phyloP scores from a whole-genome alignment of 768 basidiomycete species.

The Russula dissimulans region DNA sequence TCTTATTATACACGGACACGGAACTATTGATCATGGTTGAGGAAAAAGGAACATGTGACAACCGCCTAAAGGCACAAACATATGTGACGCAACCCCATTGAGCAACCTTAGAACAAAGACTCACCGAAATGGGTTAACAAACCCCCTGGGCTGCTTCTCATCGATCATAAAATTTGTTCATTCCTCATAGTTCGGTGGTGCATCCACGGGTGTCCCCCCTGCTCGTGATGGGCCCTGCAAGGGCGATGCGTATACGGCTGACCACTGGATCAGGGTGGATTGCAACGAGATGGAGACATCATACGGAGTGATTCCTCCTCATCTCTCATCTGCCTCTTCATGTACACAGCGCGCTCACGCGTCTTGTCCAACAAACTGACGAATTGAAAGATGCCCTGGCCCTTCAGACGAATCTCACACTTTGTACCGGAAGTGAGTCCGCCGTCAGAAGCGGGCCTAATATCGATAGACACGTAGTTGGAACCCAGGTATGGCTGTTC shows the following conservation, averaged over 20 bases:
- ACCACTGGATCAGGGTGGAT: not conserved
- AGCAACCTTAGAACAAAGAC: not conserved
- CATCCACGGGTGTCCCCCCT: conserved; percentile 21
- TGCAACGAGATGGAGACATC: conserved; percentile 23
- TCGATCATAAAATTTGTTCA: conserved; percentile 10
- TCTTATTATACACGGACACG: not conserved
- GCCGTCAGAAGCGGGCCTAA: conserved; percentile 60
- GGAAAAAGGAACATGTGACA: not conserved
- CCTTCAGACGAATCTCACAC: conserved; percentile 58
- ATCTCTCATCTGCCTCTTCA: conserved; percentile 52
- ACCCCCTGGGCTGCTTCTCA: not conserved
- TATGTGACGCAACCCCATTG: not conserved
- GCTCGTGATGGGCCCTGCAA: conserved; percentile 11
- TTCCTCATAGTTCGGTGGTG: conserved; percentile 24
- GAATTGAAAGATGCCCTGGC: conserved; percentile 66
- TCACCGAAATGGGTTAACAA: conserved; percentile 3
- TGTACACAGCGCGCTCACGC: conserved; percentile 64
- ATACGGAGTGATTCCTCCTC: conserved; percentile 55
- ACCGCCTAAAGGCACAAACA: not conserved
- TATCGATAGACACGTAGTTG: conserved; percentile 58
- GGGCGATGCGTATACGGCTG: conserved; percentile 21
- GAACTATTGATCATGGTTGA: not conserved
- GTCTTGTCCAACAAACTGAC: conserved; percentile 66
- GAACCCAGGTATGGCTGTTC: conserved; percentile 66
- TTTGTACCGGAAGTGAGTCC: conserved; percentile 55